Conservation (phyloP, 2,329 filamentous ascomycete genomes). For the Tolypocladium tropicale region DNA sequence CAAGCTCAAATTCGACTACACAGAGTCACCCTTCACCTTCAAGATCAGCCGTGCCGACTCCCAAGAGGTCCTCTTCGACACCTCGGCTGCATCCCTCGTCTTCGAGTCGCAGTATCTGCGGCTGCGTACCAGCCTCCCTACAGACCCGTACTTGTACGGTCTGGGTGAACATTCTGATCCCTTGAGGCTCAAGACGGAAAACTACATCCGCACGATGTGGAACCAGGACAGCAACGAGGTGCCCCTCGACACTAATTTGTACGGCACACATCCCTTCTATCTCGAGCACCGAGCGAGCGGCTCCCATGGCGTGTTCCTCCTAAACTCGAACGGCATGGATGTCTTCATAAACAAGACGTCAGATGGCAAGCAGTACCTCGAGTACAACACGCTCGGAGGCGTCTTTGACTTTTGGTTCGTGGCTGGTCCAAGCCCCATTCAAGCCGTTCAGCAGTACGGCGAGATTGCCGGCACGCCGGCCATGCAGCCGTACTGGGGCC, state of each 20-base stretch:
- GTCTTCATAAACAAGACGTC: conserved; percentile 54
- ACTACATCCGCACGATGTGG: conserved; percentile 56
- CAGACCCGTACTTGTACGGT: conserved; percentile 63
- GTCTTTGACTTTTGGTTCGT: conserved; percentile 74
- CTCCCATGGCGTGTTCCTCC: conserved; percentile 65
- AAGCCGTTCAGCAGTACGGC: conserved; percentile 64
- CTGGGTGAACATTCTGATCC: conserved; percentile 69
- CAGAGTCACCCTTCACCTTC: conserved; percentile 54
- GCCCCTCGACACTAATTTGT: conserved; percentile 57
- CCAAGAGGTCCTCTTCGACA: conserved; percentile 55
- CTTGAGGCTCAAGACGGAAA: conserved; percentile 55
- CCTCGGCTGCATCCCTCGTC: conserved; percentile 53
- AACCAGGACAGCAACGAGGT: conserved; percentile 56
- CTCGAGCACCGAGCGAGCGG: conserved; percentile 40
- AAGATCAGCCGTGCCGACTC: conserved; percentile 34
- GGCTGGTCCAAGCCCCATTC: conserved; percentile 56
- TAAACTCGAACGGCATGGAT: conserved; percentile 70
- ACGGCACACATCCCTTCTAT: conserved; percentile 70
- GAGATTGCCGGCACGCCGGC: conserved; percentile 57
- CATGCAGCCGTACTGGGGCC: conserved; percentile 72
- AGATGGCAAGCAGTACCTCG: conserved; percentile 55
- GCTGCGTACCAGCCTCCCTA: conserved; percentile 59
- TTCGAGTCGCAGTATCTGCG: conserved; percentile 73
- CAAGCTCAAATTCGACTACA: conserved; percentile 36
- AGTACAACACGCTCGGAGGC: conserved; percentile 74